Conservation (phyloP, 768 basidiomycete species). For the Leccinum boreale region DNA sequence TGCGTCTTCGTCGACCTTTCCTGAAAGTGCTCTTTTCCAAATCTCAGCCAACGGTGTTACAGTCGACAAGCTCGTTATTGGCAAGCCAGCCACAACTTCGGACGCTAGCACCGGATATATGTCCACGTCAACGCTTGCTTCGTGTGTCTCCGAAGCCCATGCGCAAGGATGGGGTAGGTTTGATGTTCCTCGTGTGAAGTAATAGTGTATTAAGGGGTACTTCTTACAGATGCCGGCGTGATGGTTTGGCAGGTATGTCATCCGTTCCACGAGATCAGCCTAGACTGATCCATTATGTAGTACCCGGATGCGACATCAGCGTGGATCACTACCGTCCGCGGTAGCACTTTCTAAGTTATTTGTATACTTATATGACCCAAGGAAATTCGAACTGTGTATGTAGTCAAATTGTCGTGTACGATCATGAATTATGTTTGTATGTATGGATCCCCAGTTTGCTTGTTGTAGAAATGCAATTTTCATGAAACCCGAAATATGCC, state of each 20-base stretch:
- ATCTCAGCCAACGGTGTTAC: slow-evolving; percentile 52
- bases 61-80: slow-evolving; percentile 68
- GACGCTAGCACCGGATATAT: slow-evolving; percentile 60
- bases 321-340: slow-evolving; percentile 33
- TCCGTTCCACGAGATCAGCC: neutral
- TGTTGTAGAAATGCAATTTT: no score
- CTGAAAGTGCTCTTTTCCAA: slow-evolving; percentile 43
- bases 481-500: no score
- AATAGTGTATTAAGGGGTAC: neutral
- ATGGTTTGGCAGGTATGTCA: slow-evolving; percentile 38
- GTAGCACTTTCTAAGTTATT: neutral
- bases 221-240: slow-evolving; percentile 34
- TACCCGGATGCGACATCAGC: slow-evolving; percentile 36
- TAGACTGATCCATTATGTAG: slow-evolving; percentile 6
- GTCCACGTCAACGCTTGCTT: slow-evolving; percentile 49
- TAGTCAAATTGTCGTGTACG: neutral
- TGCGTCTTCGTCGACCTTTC: slow-evolving; percentile 38
- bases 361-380: neutral
- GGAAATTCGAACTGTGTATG: neutral
- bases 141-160: slow-evolving; percentile 55
- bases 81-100: slow-evolving; percentile 54
- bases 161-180: slow-evolving; percentile 13
- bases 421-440: neutral
- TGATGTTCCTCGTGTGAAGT: neutral
- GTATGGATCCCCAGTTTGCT: neutral